A percentile compares a stretch with the other conserved stretches of the same genome.
Conservation (phyloP, 345 rosid species). For the Trapa incisa region DNA sequence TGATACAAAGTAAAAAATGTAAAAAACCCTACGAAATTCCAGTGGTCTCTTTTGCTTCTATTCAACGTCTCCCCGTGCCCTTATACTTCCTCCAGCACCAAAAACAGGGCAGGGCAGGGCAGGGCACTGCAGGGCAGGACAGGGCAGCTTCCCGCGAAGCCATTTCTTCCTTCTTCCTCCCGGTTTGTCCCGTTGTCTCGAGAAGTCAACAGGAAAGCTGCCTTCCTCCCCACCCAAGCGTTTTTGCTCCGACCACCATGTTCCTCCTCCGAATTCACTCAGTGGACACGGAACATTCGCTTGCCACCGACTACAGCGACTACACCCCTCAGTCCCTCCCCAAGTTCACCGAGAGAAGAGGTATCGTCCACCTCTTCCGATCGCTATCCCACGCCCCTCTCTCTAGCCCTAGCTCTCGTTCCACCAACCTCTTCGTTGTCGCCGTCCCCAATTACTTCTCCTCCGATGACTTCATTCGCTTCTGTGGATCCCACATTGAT, state of each 20-base stretch:
- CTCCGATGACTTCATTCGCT: slow-evolving; percentile 56
- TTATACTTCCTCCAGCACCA: too few species aligned
- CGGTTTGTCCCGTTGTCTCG: too few species aligned
- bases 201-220: too few species aligned
- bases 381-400: slow-evolving; percentile 46
- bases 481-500: slow-evolving; percentile 38
- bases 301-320: slow-evolving; percentile 14
- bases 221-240: too few species aligned
- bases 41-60: too few species aligned
- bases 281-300: slow-evolving; percentile 51
- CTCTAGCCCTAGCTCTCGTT: slow-evolving; percentile 54
- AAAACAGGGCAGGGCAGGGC: too few species aligned
- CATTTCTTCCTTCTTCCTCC: too few species aligned
- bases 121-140: too few species aligned
- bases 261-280: slow-evolving; percentile 77
- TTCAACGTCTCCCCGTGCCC: too few species aligned
- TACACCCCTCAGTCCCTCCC: slow-evolving; percentile 30
- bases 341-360: slow-evolving; percentile 52
- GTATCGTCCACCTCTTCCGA: slow-evolving; percentile 64
- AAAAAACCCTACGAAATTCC: too few species aligned
- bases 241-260: slow-evolving; percentile 19
- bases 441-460: slow-evolving; percentile 86
- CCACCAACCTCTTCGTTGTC: slow-evolving; percentile 64
- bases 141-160: too few species aligned
- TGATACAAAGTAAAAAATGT: too few species aligned